A percentile compares a stretch with the other conserved stretches of the same genome.
phyloP scores from a whole-genome alignment of 495 filamentous ascomycete genomes.

The Terfezia claveryi region DNA sequence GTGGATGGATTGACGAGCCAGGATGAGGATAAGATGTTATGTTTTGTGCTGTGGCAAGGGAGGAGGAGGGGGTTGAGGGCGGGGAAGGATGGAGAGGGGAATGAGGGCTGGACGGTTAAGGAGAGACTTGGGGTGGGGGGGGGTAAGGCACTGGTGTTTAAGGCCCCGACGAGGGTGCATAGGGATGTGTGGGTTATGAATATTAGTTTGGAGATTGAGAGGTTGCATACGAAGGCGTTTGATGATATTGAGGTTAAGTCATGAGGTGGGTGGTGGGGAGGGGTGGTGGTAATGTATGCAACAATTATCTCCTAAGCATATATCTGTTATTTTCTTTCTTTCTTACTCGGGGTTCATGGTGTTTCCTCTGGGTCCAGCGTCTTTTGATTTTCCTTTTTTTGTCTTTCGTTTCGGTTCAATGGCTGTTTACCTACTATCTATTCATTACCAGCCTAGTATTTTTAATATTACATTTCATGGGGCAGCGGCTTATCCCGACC shows the following conservation, averaged over 20 bases:
- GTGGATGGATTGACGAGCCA: conserved; percentile 42
- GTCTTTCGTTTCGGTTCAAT: too few relatives aligned
- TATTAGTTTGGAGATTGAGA: conserved; percentile 52
- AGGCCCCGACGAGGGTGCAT: conserved; percentile 45
- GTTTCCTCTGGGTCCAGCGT: background rate
- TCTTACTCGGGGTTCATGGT: background rate
- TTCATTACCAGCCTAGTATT: too few relatives aligned
- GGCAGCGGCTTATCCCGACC: too few relatives aligned
- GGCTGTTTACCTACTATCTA: too few relatives aligned
- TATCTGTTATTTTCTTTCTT: background rate
- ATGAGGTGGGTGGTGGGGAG: conserved; percentile 3
- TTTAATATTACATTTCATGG: too few relatives aligned
- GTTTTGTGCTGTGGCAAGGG: conserved; percentile 54
- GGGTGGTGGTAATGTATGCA: conserved; percentile 3
- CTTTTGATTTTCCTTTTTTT: too few relatives aligned
- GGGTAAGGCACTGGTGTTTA: conserved; percentile 49
- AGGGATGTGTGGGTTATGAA: conserved; percentile 57
- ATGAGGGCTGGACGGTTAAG: conserved; percentile 1
- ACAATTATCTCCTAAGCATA: background rate
- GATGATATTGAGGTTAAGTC: conserved; percentile 41
- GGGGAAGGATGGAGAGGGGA: conserved; percentile 26
- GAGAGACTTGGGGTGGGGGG: conserved; percentile 25
- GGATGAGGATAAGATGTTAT: conserved; percentile 50
- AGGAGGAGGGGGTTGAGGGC: conserved; percentile 37
- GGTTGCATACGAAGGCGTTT: conserved; percentile 31